phyloP scores from a whole-genome alignment of 805 yeast species.

The Ogataea salicorniae region DNA sequence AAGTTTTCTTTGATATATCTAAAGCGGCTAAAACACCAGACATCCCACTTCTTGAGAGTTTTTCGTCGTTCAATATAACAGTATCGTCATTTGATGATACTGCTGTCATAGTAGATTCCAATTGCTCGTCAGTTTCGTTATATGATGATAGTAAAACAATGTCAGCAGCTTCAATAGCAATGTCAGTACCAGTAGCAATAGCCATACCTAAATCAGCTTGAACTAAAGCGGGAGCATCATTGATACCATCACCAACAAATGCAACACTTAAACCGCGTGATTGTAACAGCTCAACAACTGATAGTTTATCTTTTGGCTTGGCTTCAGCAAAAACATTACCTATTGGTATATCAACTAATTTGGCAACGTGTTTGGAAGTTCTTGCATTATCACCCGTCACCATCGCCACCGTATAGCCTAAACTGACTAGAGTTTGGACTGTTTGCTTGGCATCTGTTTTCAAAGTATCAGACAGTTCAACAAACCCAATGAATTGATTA shows the following conservation, averaged over 20 bases:
- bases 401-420: conserved; percentile 67
- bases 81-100: conserved; percentile 13
- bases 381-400: conserved; percentile 80
- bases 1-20: conserved; percentile 66
- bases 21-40: conserved; percentile 54
- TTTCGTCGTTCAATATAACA: conserved; percentile 13
- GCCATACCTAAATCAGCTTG: conserved; percentile 88
- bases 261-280: conserved; percentile 48
- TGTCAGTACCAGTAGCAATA: conserved; percentile 87
- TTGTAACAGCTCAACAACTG: conserved; percentile 56
- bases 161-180: conserved; percentile 96
- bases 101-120: neutral
- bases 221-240: conserved; percentile 95
- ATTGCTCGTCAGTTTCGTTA: conserved; percentile 5
- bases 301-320: conserved; percentile 72
- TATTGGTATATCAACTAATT: conserved; percentile 58
- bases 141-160: conserved; percentile 61
- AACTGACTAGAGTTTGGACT: conserved; percentile 44
- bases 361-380: conserved; percentile 63
- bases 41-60: conserved; percentile 27
- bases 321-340: conserved; percentile 69
- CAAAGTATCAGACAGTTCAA: conserved; percentile 63
- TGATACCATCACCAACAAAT: conserved; percentile 96
- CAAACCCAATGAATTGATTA: conserved; percentile 52
- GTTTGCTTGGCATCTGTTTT: conserved; percentile 62